Evolutionary conservation across 495 filamentous ascomycete species (phyloP).

Genomic region (Aspergillus indologenus): DNA sequence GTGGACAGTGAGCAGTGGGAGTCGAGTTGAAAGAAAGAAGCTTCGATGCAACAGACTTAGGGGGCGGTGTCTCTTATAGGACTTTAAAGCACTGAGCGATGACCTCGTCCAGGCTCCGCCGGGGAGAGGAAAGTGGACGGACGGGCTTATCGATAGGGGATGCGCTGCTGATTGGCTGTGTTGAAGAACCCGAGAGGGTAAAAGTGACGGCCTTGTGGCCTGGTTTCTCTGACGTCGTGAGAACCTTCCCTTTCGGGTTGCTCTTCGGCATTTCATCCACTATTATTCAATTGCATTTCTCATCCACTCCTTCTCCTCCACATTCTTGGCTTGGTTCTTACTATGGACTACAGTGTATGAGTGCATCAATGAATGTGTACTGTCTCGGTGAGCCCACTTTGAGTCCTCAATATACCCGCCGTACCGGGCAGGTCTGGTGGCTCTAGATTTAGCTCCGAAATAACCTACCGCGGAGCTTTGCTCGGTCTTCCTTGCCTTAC

Average conservation of each 20-base stretch:
- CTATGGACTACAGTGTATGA: too few species aligned
- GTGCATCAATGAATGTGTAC: too few species aligned
- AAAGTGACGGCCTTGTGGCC: slow-evolving; percentile 19
- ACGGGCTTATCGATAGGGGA: slow-evolving; percentile 19
- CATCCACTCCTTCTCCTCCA: not conserved
- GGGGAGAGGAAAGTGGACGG: too few species aligned
- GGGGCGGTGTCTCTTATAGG: not conserved
- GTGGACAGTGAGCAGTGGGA: slow-evolving; percentile 18
- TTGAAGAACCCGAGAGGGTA: not conserved
- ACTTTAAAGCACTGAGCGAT: too few species aligned
- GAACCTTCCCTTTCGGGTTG: slow-evolving; percentile 47
- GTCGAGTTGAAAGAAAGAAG: slow-evolving; percentile 21
- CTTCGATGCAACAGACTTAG: not conserved
- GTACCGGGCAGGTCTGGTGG: too few species aligned
- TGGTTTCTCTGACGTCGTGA: slow-evolving; percentile 34
- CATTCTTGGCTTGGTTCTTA: not conserved
- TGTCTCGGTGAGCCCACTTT: too few species aligned
- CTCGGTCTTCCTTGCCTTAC: too few species aligned
- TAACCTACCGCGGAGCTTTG: not conserved
- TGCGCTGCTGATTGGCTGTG: slow-evolving; percentile 3
- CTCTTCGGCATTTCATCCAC: slow-evolving; percentile 12
- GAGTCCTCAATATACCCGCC: too few species aligned
- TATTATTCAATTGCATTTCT: slow-evolving; percentile 2
- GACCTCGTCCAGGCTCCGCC: not conserved
- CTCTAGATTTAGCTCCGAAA: not conserved